Conservation (phyloP, 1,284 basidiomycete genomes). For the Apiotrichum laibachii region DNA sequence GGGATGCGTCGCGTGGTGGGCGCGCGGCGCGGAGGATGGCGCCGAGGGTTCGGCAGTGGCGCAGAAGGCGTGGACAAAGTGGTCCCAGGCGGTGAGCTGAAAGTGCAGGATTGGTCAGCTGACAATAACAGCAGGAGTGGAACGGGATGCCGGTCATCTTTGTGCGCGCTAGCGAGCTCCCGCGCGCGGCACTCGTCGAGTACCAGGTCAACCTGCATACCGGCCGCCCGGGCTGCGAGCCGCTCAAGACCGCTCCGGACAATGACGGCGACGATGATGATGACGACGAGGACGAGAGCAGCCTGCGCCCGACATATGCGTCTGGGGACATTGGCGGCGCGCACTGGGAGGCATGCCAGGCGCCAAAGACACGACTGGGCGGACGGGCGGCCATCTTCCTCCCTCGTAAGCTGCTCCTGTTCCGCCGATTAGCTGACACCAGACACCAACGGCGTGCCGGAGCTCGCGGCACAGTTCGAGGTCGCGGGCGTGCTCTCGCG, state of each 20-base stretch:
- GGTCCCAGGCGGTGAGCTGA: conserved; percentile 25
- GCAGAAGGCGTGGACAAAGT: conserved; percentile 53
- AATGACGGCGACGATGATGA: conserved; percentile 17
- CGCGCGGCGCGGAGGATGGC: conserved; percentile 39
- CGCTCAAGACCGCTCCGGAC: not conserved
- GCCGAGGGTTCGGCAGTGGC: conserved; percentile 53
- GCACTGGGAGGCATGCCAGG: conserved; percentile 28
- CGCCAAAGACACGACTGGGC: conserved; percentile 17
- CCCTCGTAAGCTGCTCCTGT: conserved; percentile 17
- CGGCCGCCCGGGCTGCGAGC: conserved; percentile 27
- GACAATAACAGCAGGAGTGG: conserved; percentile 30
- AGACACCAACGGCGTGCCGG: not conserved
- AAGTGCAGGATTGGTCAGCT: too few species aligned
- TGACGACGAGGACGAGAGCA: conserved; percentile 27
- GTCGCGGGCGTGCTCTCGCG: conserved; percentile 13
- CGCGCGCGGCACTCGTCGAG: conserved; percentile 64
- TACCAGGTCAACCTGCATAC: conserved; percentile 54
- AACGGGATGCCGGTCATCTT: conserved; percentile 60
- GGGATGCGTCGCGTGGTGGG: conserved; percentile 64
- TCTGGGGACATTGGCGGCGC: conserved; percentile 2
- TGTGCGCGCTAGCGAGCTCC: conserved; percentile 66
- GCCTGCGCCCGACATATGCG: conserved; percentile 13
- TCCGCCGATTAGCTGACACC: not conserved
- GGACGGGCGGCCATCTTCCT: conserved; percentile 28
- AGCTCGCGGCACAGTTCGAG: not conserved